phyloP scores from a whole-genome alignment of 352 stramenopile genomes.

The Phytophthora megakarya region DNA sequence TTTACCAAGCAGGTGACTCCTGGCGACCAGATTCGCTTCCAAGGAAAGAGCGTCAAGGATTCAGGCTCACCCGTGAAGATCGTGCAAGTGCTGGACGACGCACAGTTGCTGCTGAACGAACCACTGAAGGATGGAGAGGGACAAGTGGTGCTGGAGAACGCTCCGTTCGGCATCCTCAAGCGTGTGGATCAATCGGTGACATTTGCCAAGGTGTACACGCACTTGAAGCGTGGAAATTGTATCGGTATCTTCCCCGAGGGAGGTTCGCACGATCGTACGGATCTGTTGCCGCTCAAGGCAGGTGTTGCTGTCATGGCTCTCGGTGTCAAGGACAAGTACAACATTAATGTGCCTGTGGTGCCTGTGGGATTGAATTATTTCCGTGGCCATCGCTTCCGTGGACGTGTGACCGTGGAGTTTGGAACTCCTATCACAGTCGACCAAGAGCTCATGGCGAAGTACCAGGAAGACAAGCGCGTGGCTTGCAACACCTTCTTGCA shows the following conservation, averaged over 20 bases:
- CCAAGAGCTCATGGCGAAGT: constrained; percentile 88
- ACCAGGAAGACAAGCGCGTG: constrained; percentile 81
- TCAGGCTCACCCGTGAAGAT: constrained; percentile 87
- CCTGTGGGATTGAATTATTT: constrained; percentile 99
- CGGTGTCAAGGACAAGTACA: constrained; percentile 95
- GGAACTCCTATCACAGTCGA: constrained; percentile 90
- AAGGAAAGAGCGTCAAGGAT: constrained; percentile 80
- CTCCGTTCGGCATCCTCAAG: constrained; percentile 89
- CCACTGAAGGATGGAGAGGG: constrained; percentile 46
- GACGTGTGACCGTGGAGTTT: constrained; percentile 97
- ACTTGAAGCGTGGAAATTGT: constrained; percentile 88
- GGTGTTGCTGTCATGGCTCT: constrained; percentile 98
- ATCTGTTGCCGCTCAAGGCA: constrained; percentile 97
- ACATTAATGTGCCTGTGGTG: constrained; percentile 95
- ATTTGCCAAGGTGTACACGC: constrained; percentile 92
- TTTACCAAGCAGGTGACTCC: constrained; percentile 77
- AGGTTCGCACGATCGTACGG: constrained; percentile 97
- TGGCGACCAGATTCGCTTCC: constrained; percentile 81
- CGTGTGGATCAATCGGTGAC: constrained; percentile 93
- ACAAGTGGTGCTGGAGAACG: constrained; percentile 43
- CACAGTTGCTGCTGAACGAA: constrained; percentile 71
- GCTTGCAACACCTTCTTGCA: constrained; percentile 87
- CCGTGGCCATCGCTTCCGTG: constrained; percentile 95
- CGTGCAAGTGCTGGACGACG: constrained; percentile 83
- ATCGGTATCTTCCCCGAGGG: constrained; percentile 99